A percentile compares a stretch with the other conserved stretches of the same genome.
Evolutionary conservation across 2,329 filamentous ascomycete genomes (phyloP).

Genomic region (Beauveria varroae): DNA sequence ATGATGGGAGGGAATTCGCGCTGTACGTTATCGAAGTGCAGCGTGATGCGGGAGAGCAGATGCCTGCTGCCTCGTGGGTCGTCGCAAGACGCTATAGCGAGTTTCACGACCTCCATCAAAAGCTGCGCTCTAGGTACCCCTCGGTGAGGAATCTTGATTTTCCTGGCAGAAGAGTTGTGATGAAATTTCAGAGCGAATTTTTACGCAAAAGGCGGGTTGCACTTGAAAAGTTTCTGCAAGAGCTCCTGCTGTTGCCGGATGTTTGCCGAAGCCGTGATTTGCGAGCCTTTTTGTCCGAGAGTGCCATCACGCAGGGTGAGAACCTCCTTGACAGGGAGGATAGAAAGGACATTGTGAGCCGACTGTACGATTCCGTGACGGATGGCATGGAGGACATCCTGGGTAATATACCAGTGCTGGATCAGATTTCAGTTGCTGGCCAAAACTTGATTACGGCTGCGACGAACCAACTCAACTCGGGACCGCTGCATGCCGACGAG

Average conservation of each 20-base stretch:
- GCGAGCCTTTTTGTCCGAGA: conserved; percentile 85
- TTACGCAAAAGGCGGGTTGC: conserved; percentile 78
- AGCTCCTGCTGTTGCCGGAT: conserved; percentile 78
- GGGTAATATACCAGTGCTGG: conserved; percentile 89
- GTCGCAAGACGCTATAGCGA: conserved; percentile 93
- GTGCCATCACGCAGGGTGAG: conserved; percentile 61
- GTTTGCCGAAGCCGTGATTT: conserved; percentile 91
- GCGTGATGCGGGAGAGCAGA: conserved; percentile 84
- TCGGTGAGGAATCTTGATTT: conserved; percentile 88
- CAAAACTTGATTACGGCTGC: conserved; percentile 83
- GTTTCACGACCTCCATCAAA: conserved; percentile 92
- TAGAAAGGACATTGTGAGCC: conserved; percentile 82
- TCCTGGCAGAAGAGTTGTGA: conserved; percentile 81
- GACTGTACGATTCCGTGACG: conserved; percentile 92
- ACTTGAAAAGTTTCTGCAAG: conserved; percentile 76
- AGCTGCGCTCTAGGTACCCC: conserved; percentile 74
- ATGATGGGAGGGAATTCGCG: conserved; percentile 88
- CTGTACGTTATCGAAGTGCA: conserved; percentile 90
- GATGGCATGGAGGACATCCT: conserved; percentile 98
- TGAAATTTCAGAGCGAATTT: conserved; percentile 96
- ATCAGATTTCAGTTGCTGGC: conserved; percentile 86
- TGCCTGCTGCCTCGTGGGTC: conserved; percentile 92
- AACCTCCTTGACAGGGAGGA: conserved; percentile 51
- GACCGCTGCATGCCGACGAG: conserved; percentile 44
- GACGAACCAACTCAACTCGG: conserved; percentile 53